Evolutionary conservation across 352 stramenopile species (phyloP), one percentile per base, ranked within the genome.

Genomic region (Globisporangium heterothallicum): DNA sequence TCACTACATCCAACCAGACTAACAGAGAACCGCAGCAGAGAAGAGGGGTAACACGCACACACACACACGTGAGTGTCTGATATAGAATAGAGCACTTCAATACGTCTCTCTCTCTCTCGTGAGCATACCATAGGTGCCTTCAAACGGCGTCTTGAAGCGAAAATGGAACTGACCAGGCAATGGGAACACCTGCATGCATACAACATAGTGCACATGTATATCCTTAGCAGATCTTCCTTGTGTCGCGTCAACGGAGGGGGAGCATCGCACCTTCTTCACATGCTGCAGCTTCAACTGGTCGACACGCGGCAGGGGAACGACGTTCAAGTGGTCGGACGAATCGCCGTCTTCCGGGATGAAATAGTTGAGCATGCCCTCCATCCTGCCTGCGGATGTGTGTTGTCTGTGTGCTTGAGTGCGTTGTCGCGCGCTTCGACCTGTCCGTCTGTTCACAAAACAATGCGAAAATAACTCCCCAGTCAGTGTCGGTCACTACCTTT

Each of bases 301-400:
- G 44, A 90, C 80, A 42, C 71, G 75, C n/a, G 83, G 83, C 53
- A 93, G 68, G 26, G 79, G 79, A 55, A 87, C 78, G 44, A 93
- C 77, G 58, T 93, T 93, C 54, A 91, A 56, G 66, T 93, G 83
- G 56, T 93, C 83, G 51, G 78, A 86, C 43, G 78, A 84, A 61
- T 93, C 83, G 34, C 83, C 83, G 65, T 93, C 83, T 57, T 93
- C 83, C 30, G 83, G 83, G 48, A 93, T 69, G 46, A 90, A 91
- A 66, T 93, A 93, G 65, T 93, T 91, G 45, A 93, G 72, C 82
- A 92, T 89, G 45, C 82, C 79, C 53, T 92, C 82, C 82, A 92
- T 92, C 30, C 30, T 73, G 1, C n/a, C 26, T 41, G 32, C 27
- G 18, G 27, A 38, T 26, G 29, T 21, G 8, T 32, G 1, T 25